These are phyloP conservation scores for Dimocarpus longan DNA, from an alignment of 345 rosid species.

Conservation along the genomic window DNA sequence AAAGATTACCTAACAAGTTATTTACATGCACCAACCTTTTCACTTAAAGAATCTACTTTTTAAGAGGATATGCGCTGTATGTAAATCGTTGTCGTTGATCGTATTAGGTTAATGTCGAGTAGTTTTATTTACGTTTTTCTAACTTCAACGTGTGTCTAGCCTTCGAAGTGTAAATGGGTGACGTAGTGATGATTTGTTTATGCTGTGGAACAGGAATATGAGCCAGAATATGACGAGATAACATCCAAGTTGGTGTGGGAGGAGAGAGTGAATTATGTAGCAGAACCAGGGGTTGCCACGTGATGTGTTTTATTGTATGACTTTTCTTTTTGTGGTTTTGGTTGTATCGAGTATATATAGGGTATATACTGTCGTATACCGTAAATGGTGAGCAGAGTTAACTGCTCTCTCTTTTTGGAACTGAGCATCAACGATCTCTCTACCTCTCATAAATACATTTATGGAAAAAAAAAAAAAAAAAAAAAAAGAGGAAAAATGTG, in stretches of 20 bases:
- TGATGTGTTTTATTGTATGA: constrained; percentile 1
- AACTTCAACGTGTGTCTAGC: too few relatives aligned
- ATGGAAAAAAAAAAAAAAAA: not conserved
- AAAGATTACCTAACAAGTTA: too few relatives aligned
- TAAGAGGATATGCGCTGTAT: too few relatives aligned
- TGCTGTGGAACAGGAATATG: constrained; percentile 57
- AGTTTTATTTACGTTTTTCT: too few relatives aligned
- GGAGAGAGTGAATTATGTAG: constrained; percentile 57
- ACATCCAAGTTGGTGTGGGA: constrained; percentile 89
- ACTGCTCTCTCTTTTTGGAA: not conserved
- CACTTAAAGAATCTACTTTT: not conserved
- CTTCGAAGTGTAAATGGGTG: too few relatives aligned
- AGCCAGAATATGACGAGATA: constrained; percentile 70
- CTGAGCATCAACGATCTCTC: not conserved
- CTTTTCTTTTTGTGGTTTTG: not conserved
- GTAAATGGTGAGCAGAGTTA: not conserved
- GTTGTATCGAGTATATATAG: not conserved
- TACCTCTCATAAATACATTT: not conserved
- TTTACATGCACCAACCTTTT: not conserved
- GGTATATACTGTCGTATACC: constrained; percentile 2
- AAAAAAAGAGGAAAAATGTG: too few relatives aligned
- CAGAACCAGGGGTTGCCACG: constrained; percentile 64
- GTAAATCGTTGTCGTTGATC: too few relatives aligned
- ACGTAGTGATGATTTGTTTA: too few relatives aligned
- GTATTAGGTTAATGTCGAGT: too few relatives aligned